Evolutionary conservation across 2,329 filamentous ascomycete species (phyloP).

Genomic region (Davidsoniella eucalypti): DNA sequence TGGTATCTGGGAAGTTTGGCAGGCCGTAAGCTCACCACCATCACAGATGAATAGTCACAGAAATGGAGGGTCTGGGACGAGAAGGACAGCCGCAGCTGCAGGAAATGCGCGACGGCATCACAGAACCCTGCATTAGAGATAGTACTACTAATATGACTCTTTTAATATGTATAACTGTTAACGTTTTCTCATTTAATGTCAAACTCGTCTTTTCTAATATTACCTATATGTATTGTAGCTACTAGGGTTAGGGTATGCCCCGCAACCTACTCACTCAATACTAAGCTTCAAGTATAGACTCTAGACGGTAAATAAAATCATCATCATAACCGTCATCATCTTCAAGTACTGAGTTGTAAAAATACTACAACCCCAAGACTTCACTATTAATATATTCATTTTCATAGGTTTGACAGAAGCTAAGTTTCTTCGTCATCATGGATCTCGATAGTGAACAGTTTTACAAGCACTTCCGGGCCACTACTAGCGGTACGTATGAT

Average conservation of each 20-base stretch:
- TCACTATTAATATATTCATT: not conserved
- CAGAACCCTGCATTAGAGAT: not conserved
- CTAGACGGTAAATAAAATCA: no score
- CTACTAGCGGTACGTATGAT: constrained; percentile 44
- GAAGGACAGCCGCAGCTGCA: constrained; percentile 9
- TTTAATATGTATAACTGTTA: no score
- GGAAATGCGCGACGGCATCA: constrained; percentile 3
- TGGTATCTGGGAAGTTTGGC: constrained; percentile 75
- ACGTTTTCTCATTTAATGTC: no score
- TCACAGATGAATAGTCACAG: constrained; percentile 19
- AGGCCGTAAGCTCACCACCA: constrained; percentile 39
- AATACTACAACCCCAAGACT: not conserved
- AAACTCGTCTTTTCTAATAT: no score
- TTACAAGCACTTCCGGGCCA: constrained; percentile 67
- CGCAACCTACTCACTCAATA: no score
- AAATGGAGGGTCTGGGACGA: constrained; percentile 17
- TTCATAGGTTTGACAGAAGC: not conserved
- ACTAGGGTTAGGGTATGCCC: no score
- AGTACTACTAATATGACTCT: no score
- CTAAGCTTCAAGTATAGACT: no score
- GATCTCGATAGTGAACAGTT: constrained; percentile 57
- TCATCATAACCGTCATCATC: no score
- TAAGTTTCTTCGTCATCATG: constrained; percentile 16
- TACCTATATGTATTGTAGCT: no score
- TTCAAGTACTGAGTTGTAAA: not conserved